These are phyloP conservation scores for Chaetomium olivaceum DNA, from an alignment of 2,329 filamentous ascomycete species.

Conservation along the genomic window DNA sequence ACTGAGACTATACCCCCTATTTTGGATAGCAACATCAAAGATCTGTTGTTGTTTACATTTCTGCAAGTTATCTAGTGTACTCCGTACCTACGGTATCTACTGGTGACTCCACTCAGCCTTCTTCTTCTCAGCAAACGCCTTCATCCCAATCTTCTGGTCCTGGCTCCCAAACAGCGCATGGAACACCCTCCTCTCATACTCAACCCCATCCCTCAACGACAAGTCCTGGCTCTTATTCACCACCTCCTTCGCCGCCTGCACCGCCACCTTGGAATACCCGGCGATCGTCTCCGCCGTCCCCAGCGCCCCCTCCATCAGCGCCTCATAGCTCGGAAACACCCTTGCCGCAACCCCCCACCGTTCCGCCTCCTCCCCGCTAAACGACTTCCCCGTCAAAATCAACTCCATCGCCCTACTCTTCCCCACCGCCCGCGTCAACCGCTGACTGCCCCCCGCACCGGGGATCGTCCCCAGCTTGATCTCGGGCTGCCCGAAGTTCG, in stretches of 20 bases:
- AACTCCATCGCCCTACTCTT: slow-evolving; percentile 90
- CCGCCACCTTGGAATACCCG: slow-evolving; percentile 78
- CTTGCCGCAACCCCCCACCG: slow-evolving; percentile 88
- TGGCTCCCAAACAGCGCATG: slow-evolving; percentile 89
- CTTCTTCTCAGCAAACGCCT: slow-evolving; percentile 92
- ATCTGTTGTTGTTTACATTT: not conserved
- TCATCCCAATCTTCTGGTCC: slow-evolving; percentile 97
- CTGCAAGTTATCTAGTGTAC: not conserved
- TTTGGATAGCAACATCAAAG: not conserved
- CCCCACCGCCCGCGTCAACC: slow-evolving; percentile 78
- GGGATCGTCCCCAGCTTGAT: slow-evolving; percentile 93
- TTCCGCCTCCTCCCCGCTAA: slow-evolving; percentile 80
- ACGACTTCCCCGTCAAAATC: slow-evolving; percentile 81
- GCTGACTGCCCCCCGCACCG: slow-evolving; percentile 87
- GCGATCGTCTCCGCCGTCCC: slow-evolving; percentile 89
- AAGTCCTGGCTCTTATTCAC: slow-evolving; percentile 98
- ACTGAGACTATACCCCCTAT: not conserved
- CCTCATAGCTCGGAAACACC: slow-evolving; percentile 76
- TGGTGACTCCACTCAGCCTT: slow-evolving; percentile 88
- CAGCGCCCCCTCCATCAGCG: slow-evolving; percentile 77
- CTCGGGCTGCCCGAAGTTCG: slow-evolving; percentile 95
- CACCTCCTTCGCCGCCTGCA: slow-evolving; percentile 93
- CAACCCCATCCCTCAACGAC: slow-evolving; percentile 82
- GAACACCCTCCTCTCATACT: slow-evolving; percentile 92
- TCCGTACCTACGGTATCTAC: slow-evolving; percentile 47